Base-by-base conservation (phyloP, 1,284 basidiomycete genomes). In the Ceratobasidium sp. region DNA sequence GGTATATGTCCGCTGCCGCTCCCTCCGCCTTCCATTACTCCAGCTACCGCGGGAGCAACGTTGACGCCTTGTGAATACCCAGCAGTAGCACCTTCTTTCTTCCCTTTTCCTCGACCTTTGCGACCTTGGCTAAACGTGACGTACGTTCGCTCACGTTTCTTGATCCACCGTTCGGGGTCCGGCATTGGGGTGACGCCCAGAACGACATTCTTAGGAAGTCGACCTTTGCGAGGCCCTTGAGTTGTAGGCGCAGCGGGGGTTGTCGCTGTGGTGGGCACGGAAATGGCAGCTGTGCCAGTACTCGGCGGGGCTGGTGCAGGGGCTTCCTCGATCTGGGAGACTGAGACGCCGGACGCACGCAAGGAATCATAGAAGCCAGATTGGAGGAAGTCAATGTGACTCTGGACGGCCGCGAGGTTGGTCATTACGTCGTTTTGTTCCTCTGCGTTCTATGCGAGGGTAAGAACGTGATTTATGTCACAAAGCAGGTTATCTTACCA, bases 391-490 rank as follows among this genome's bases (percentile, higher is more conserved):
- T 94, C 91, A 74, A 94, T 87, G 81, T 95, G 93, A 75, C 87
- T 86, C 80, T 93, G 89, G 0, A 93, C 87, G 1, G 94, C 93
- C 59, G 89, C 86, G 74, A 95, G 88, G 82, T 96, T 96, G 75
- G 89, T 94, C 63, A 92, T 85, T 79, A 96, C 90, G 80, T 96
- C 95, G 7, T 91, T 88, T 80, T 94, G 89, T 84, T 96, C 95
- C 79, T 95, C 91, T n/a, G 93, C 91, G 78, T 90, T 84, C 93
- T 95, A 80, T 24, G 7, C 14, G 27, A 54, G 8, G 19, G 9
- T 53, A n/a, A 22, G 36, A 6, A n/a, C 24, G 17, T 27, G 64
- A 77, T 62, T 79, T 44, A 63, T 22, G 36, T 19, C 15, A 56
- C 15, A 33, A 45, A 64, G 6, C 17, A 27, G 22, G 11, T 54